Base-by-base conservation (phyloP, 2,329 filamentous ascomycete genomes). In the Alternaria arborescens region DNA sequence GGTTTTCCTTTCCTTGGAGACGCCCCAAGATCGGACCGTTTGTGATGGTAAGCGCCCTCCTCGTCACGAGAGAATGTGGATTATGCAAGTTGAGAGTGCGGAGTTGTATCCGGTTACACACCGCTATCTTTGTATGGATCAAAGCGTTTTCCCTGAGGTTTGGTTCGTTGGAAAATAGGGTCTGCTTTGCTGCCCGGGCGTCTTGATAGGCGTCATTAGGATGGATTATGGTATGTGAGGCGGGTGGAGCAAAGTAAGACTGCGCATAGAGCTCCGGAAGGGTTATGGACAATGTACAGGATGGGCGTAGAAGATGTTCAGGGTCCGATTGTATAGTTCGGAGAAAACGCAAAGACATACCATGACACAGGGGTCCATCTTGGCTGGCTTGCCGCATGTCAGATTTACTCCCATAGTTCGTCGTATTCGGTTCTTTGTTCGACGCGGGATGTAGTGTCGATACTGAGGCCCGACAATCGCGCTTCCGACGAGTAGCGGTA, bases 41-140 rank as follows among this genome's bases (percentile, higher is more conserved):
- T 50, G 46, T 50, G 32, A 50, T 36, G 20, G 46, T 38, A 50
- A 50, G 46, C 46, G 46, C 46, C 46, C 46, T 14, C 46, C 20
- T 38, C 30, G 46, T 50, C 32, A 38, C 46, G 20, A 50, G 46
- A 50, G 46, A 22, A 36, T 34, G 46, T 38, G 46, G 32, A 20
- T 36, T 50, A 36, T 50, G 46, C 46, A 50, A 24, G 32, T 36
- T 50, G 32, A 38, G 46, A 22, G 14, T 50, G 46, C 46, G 46
- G 46, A 50, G 46, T 38, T 50, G 20, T 22, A 50, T 38, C 46
- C 46, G 46, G 46, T 50, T 38, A 50, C 46, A 50, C 46, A 50
- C 46, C 46, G 46, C 46, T 38, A 38, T 16, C 46, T 50, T 50
- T 50, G 46, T 36, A 36, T 50, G 46, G 46, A 24, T 50, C 32